These are phyloP conservation scores for Vitis rupestris DNA, from an alignment of 164 flowering plant species.

Conservation along the genomic window DNA sequence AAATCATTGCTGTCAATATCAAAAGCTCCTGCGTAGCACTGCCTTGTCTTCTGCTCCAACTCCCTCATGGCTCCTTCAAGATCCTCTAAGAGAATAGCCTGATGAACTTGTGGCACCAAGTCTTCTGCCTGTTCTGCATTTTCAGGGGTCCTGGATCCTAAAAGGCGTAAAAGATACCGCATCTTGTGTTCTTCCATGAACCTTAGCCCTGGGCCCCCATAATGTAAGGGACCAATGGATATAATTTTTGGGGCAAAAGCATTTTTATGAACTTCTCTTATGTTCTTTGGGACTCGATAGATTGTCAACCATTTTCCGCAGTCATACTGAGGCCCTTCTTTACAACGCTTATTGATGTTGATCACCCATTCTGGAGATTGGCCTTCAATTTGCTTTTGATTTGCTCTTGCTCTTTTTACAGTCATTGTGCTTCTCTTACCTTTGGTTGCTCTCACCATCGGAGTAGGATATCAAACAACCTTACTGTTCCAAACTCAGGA, in stretches of 20 bases:
- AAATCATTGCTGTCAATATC: slow-evolving; percentile 10
- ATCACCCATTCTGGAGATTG: too few species aligned
- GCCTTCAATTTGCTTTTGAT: too few species aligned
- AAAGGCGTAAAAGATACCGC: slow-evolving; percentile 17
- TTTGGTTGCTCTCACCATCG: too few species aligned
- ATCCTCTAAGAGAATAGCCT: slow-evolving; percentile 2
- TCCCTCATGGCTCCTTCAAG: slow-evolving; percentile 11
- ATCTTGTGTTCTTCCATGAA: slow-evolving; percentile 28
- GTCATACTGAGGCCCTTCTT: too few species aligned
- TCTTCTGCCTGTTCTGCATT: background rate
- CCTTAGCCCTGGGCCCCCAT: slow-evolving; percentile 4
- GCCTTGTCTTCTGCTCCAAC: slow-evolving; percentile 13
- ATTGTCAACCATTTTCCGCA: background rate
- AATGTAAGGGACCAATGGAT: slow-evolving; percentile 26
- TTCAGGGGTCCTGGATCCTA: slow-evolving; percentile 4
- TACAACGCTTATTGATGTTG: too few species aligned
- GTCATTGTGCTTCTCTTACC: too few species aligned
- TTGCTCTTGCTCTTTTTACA: too few species aligned
- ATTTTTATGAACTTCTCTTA: slow-evolving; percentile 2
- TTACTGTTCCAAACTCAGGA: too few species aligned
- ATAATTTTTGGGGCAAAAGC: slow-evolving; percentile 20
- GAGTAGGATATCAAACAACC: too few species aligned
- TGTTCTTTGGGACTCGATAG: slow-evolving; percentile 3
- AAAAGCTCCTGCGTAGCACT: slow-evolving; percentile 13
- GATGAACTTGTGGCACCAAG: background rate